Evolutionary conservation across 257 asterid species (phyloP), one percentile per base, ranked within the genome.

Genomic region (Lantana camara): DNA sequence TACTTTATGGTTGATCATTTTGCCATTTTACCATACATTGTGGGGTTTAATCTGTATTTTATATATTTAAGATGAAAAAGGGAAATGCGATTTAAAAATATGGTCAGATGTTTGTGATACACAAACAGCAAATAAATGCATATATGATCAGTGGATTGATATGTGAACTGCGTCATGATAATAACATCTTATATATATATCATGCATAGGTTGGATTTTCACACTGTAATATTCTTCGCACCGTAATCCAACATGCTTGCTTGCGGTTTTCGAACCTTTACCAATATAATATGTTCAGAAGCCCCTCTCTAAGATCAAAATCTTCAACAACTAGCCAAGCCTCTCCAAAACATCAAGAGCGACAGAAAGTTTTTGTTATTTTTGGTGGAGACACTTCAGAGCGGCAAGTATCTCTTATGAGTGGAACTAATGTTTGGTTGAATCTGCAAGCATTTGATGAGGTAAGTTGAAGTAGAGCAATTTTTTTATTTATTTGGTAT

Each of bases 341-440:
- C 48, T 68, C 66, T 30, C 67, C 66, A 1, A 62, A 72, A 51
- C 70, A 55, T 38, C 75, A 47, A 52, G 71, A 76, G 47, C 47
- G 50, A 35, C 71, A 23, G 57, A 90, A 87, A 76, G 94, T 82
- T 44, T 87, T 81, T 75, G 90, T 90, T 70, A 75, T 87, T 74
- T 87, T 90, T 65, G 97, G 97, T 61, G 97, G 97, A 64, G 84
- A 85, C 73, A 79, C 95, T 66, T 90, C 96, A 9, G 97, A 90
- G 65, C 77, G 97, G 54, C 97, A 90, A 77, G 97, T 90, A 76
- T 90, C 97, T 70, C 90, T 90, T 60, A 90, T 87, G 95, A 90
- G 97, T 67, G 97, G 97, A 83, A 86, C 97, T 38, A 89, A 89
- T 78, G 97, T 89, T 71, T 89, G 97, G 97, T 78, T 89, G 71